Conservation (phyloP, 1,284 basidiomycete species). For the Boletus semigastroideus region DNA sequence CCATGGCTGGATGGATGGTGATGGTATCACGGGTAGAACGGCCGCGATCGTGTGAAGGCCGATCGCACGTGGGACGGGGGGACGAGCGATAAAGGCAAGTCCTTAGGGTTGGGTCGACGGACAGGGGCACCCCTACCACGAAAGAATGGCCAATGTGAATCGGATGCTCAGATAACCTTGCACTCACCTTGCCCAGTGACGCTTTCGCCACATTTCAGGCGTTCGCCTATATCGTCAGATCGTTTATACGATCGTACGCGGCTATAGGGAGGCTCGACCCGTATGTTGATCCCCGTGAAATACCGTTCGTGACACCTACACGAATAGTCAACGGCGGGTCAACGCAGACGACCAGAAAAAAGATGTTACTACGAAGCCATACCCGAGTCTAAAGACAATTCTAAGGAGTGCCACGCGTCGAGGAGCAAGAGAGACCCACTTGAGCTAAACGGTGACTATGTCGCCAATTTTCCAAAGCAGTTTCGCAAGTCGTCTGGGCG, state of each 20-base stretch:
- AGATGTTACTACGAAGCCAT: conserved; percentile 77
- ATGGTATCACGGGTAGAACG: conserved; percentile 50
- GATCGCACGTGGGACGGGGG: conserved; percentile 41
- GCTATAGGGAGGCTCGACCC: conserved; percentile 79
- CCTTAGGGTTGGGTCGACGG: conserved; percentile 43
- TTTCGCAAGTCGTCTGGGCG: no score
- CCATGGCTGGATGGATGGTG: conserved; percentile 43
- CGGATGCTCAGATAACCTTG: not conserved
- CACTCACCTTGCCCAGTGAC: conserved; percentile 81
- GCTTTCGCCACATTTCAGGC: conserved; percentile 78
- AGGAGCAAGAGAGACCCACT: no score
- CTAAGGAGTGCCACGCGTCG: no score
- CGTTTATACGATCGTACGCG: conserved; percentile 78
- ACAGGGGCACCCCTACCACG: conserved; percentile 67
- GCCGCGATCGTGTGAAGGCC: conserved; percentile 51
- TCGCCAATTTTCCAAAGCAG: no score
- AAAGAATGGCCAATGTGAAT: conserved; percentile 6
- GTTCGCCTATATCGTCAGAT: conserved; percentile 75
- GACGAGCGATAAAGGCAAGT: conserved; percentile 14
- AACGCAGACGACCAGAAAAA: not conserved
- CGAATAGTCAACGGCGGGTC: not conserved
- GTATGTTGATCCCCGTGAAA: conserved; percentile 87
- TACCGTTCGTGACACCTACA: conserved; percentile 80
- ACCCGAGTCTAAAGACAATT: conserved; percentile 55
- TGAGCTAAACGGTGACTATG: no score